Percentiles rank a stretch among this genome's conserved stretches.
Conservation (phyloP, 1,139 yeast species). For the Pneumocystis sp. region DNA sequence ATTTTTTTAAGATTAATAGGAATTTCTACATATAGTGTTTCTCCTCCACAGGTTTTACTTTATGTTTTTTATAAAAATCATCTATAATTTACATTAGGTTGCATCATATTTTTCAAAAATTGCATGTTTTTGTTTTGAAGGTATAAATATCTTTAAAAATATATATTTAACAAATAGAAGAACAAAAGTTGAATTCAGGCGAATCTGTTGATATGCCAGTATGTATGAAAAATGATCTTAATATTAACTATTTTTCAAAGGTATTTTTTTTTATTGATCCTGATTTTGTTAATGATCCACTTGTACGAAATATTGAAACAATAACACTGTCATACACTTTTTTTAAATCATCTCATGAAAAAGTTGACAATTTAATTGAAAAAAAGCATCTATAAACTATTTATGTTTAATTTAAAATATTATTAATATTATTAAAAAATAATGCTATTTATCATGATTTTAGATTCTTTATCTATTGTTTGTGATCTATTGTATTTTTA, state of each 20-base stretch:
- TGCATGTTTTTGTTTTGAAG: constrained; percentile 91
- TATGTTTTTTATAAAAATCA: not conserved
- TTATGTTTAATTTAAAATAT: too few relatives aligned
- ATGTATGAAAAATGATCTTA: not conserved
- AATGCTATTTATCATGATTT: too few relatives aligned
- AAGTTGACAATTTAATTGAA: not conserved
- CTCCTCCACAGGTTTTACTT: constrained; percentile 44
- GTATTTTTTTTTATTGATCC: constrained; percentile 94
- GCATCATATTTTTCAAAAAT: constrained; percentile 93
- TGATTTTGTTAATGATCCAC: constrained; percentile 88
- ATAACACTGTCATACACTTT: constrained; percentile 84
- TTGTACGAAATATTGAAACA: constrained; percentile 81
- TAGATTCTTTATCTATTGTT: too few relatives aligned
- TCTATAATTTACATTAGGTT: constrained; percentile 34
- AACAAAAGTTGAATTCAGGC: constrained; percentile 82
- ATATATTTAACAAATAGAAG: constrained; percentile 23
- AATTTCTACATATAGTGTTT: constrained; percentile 38
- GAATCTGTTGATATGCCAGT: constrained; percentile 97
- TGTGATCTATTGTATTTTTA: too few relatives aligned
- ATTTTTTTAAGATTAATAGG: constrained; percentile 1
- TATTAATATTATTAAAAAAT: too few relatives aligned
- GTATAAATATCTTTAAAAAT: not conserved
- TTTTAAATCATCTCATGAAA: constrained; percentile 31
- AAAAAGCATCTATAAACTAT: not conserved
- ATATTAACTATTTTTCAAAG: constrained; percentile 18